These are phyloP conservation scores for Avena eriantha DNA, from an alignment of 176 grass and related monocot genomes.

Conservation along the genomic window DNA sequence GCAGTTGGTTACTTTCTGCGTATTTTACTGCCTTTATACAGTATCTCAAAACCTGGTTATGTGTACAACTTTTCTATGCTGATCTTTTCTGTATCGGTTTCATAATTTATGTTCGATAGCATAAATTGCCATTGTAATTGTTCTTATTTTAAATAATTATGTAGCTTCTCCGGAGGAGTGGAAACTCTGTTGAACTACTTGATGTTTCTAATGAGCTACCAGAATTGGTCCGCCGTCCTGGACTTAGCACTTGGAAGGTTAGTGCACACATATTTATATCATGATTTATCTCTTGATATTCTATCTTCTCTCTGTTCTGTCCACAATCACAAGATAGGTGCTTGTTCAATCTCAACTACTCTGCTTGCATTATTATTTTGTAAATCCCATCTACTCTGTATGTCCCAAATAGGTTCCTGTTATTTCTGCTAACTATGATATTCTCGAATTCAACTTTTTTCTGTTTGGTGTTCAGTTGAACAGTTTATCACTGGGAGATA, in stretches of 20 bases:
- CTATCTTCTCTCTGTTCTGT: neutral
- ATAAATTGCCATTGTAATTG: constrained; percentile 17
- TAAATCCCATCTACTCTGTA: neutral
- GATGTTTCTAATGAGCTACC: constrained; percentile 80
- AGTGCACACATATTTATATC: constrained; percentile 31
- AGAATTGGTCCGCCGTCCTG: constrained; percentile 76
- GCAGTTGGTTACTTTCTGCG: neutral
- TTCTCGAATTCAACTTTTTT: neutral
- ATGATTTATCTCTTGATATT: constrained; percentile 28
- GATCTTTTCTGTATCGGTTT: constrained; percentile 9
- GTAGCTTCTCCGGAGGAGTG: constrained; percentile 88
- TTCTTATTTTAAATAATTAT: constrained; percentile 41
- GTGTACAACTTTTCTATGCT: neutral
- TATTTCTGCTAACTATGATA: constrained; percentile 24
- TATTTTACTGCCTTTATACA: neutral
- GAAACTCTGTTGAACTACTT: constrained; percentile 79
- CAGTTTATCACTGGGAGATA: constrained; percentile 2
- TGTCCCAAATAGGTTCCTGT: neutral
- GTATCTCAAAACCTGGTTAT: neutral
- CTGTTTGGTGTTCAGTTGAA: constrained; percentile 6
- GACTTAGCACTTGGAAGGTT: constrained; percentile 90
- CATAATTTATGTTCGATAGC: constrained; percentile 19
- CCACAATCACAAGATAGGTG: neutral
- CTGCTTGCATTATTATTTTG: neutral
- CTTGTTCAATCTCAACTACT: neutral